These are phyloP conservation scores for Phytophthora pistaciae DNA, from an alignment of 352 stramenopile species.

Conservation along the genomic window DNA sequence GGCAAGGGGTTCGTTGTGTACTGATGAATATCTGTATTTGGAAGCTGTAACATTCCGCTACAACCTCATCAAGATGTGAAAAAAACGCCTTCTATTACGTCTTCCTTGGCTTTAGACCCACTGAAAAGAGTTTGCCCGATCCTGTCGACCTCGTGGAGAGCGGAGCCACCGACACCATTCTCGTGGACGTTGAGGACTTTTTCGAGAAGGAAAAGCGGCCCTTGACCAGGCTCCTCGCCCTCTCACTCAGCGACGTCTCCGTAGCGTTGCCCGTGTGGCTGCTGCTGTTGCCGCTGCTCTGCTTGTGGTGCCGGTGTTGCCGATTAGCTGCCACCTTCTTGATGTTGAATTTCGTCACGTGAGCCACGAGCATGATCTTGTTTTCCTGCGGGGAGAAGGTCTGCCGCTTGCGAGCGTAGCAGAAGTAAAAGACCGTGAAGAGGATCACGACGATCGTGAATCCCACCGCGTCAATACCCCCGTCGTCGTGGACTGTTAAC, in stretches of 20 bases:
- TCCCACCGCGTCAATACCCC: conserved; percentile 21
- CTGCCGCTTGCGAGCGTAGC: conserved; percentile 36
- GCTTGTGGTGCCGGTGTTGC: neutral
- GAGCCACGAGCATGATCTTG: conserved; percentile 43
- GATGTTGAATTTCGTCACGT: conserved; percentile 44
- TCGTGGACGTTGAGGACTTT: neutral
- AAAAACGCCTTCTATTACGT: neutral
- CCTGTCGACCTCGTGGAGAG: neutral
- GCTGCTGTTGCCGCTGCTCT: neutral
- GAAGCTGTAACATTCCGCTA: too few species aligned
- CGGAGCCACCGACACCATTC: neutral
- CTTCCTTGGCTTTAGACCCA: neutral
- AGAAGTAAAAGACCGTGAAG: conserved; percentile 38
- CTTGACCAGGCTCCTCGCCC: conserved; percentile 1
- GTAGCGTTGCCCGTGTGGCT: neutral
- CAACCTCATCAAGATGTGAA: too few species aligned
- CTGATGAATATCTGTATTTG: too few species aligned
- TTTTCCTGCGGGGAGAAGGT: conserved; percentile 47
- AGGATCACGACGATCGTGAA: conserved; percentile 24
- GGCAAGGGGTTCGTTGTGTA: too few species aligned
- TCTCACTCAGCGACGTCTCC: neutral
- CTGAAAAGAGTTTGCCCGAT: neutral
- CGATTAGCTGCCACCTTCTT: conserved; percentile 19
- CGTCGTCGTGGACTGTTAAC: conserved; percentile 31
- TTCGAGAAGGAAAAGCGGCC: neutral